A percentile compares a stretch with the other conserved stretches of the same genome.
Evolutionary conservation across 257 asterid genomes (phyloP).

Genomic region (Solanum pimpinellifolium): DNA sequence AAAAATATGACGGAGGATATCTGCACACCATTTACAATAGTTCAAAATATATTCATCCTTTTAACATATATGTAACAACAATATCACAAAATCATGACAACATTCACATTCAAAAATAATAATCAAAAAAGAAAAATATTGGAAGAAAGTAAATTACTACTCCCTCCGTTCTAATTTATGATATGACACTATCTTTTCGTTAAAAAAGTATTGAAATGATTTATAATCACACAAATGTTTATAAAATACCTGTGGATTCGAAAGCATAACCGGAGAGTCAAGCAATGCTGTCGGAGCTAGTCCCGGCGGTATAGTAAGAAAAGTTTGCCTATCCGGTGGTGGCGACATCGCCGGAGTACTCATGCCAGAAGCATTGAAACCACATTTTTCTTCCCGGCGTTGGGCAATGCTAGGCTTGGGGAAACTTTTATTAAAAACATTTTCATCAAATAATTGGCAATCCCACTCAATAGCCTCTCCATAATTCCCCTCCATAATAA

Average conservation of each 20-base stretch:
- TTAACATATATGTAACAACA: not conserved
- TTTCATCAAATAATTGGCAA: not conserved
- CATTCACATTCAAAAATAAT: not conserved
- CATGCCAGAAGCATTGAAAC: constrained; percentile 33
- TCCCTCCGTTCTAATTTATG: no score
- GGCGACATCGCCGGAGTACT: not conserved
- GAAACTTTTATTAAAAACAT: not conserved
- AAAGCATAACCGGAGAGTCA: constrained; percentile 69
- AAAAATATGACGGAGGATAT: no score
- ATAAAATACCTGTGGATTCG: constrained; percentile 38
- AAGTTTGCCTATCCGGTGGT: constrained; percentile 7
- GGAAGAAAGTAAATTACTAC: not conserved
- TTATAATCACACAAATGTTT: no score
- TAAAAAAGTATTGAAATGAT: not conserved
- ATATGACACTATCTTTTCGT: not conserved
- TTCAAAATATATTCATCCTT: no score
- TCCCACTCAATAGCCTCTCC: not conserved
- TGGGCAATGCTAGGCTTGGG: constrained; percentile 34
- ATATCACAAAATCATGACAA: not conserved
- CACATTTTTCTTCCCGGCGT: constrained; percentile 43
- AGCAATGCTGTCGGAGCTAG: constrained; percentile 56
- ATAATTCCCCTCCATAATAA: not conserved
- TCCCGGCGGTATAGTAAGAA: constrained; percentile 44
- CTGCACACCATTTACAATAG: no score
- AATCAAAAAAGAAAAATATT: not conserved